A percentile compares a stretch with the other conserved stretches of the same genome.
These are phyloP conservation scores for Sequoiadendron giganteum DNA, from an alignment of 75 land plant genomes.

Conservation along the genomic window DNA sequence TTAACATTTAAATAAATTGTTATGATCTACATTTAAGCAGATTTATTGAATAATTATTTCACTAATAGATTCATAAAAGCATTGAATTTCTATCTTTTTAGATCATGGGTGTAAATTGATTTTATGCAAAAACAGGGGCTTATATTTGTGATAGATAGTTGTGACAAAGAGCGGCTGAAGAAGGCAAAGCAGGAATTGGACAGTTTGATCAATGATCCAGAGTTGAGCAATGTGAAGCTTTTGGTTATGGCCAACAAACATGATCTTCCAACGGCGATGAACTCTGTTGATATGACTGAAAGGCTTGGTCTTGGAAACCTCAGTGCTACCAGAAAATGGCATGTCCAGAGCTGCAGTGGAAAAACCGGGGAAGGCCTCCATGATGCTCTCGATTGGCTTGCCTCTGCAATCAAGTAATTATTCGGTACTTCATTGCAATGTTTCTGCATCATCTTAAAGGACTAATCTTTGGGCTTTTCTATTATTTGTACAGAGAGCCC, in stretches of 20 bases:
- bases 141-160: slow-evolving; percentile 34
- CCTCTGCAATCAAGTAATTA: slow-evolving; percentile 25
- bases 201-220: slow-evolving; percentile 22
- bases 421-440: neutral
- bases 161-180: slow-evolving; percentile 24
- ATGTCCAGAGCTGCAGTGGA: slow-evolving; percentile 19
- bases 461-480: neutral
- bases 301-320: slow-evolving; percentile 17
- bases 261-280: slow-evolving; percentile 22
- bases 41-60: neutral
- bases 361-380: slow-evolving; percentile 37
- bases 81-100: neutral
- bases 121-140: slow-evolving; percentile 21
- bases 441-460: neutral
- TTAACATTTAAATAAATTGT: too few relatives aligned
- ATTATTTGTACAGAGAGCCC: slow-evolving; percentile 7
- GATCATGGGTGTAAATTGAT: neutral
- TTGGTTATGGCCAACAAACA: slow-evolving; percentile 31
- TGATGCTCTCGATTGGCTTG: slow-evolving; percentile 40
- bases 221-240: slow-evolving; percentile 15
- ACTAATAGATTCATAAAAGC: neutral
- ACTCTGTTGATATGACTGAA: slow-evolving; percentile 17
- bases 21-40: neutral
- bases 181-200: slow-evolving; percentile 35
- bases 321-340: neutral